These are phyloP conservation scores for Bruguiera parviflora DNA, from an alignment of 345 rosid species.

Conservation along the genomic window DNA sequence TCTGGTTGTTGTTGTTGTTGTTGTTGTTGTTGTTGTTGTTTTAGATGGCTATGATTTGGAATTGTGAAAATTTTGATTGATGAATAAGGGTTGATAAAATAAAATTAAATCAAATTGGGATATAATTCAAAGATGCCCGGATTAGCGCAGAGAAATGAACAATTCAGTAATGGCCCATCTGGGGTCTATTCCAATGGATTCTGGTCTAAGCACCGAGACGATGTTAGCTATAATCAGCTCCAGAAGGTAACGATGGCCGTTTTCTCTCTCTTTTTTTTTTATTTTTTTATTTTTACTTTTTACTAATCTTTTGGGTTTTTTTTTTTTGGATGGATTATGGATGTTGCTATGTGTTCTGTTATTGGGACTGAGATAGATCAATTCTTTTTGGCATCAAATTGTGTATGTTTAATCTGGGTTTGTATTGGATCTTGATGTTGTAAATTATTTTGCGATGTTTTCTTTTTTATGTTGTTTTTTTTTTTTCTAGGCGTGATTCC, in stretches of 20 bases:
- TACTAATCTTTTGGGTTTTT: neutral
- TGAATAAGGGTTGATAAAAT: neutral
- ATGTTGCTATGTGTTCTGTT: neutral
- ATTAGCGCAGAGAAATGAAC: constrained; percentile 66
- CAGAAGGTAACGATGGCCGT: constrained; percentile 55
- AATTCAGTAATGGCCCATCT: constrained; percentile 40
- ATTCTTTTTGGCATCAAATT: constrained; percentile 9
- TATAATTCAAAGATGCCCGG: constrained; percentile 59
- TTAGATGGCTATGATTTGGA: neutral
- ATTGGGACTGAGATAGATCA: constrained; percentile 27
- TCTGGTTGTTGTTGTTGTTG: too few relatives aligned
- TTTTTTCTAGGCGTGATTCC: neutral
- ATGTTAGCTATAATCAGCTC: constrained; percentile 67
- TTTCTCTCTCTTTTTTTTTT: neutral
- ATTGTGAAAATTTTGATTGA: neutral
- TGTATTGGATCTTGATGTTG: constrained; percentile 41
- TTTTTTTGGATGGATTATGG: constrained; percentile 3
- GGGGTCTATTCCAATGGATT: constrained; percentile 43
- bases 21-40: neutral
- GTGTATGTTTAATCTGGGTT: neutral
- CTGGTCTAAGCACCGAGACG: constrained; percentile 73
- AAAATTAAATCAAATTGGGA: neutral
- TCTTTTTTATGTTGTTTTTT: neutral
- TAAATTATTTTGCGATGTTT: constrained; percentile 6
- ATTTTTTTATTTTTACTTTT: neutral